Evolutionary conservation across 1,284 basidiomycete species (phyloP).

Genomic region (Leccinum fallax): DNA sequence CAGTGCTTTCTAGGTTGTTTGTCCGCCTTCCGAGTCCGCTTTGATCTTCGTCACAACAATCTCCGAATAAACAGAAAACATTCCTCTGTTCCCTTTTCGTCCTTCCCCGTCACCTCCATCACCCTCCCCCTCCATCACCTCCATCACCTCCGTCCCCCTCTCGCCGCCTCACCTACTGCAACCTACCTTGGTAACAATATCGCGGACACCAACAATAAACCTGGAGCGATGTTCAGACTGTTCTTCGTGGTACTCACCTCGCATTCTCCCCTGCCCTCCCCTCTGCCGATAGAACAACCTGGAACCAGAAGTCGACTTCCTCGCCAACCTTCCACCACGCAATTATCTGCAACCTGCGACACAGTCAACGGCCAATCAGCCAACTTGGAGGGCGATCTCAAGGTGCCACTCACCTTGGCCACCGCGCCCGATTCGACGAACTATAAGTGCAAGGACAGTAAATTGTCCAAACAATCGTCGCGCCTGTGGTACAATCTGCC

Average conservation of each 20-base stretch:
- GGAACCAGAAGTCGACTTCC: background rate
- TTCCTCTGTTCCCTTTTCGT: background rate
- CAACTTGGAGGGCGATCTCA: background rate
- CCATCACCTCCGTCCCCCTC: background rate
- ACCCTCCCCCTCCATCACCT: background rate
- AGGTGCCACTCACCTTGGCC: conserved; percentile 6
- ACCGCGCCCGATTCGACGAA: background rate
- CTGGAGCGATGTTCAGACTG: background rate
- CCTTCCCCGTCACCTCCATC: background rate
- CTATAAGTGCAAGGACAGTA: background rate
- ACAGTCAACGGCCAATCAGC: background rate
- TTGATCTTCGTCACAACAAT: conserved; percentile 19
- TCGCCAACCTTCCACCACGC: background rate
- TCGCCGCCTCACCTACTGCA: background rate
- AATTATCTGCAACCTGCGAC: background rate
- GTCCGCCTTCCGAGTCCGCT: conserved; percentile 6
- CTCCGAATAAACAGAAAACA: conserved; percentile 21
- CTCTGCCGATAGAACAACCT: background rate
- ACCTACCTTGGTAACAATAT: background rate
- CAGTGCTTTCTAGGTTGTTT: conserved; percentile 12
- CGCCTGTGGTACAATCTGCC: background rate
- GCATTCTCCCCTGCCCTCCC: background rate
- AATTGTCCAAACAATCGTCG: background rate
- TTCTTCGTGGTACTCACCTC: conserved; percentile 8
- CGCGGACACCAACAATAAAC: background rate